Conservation (phyloP, 257 asterid species). For the Solanum bukasovii region DNA sequence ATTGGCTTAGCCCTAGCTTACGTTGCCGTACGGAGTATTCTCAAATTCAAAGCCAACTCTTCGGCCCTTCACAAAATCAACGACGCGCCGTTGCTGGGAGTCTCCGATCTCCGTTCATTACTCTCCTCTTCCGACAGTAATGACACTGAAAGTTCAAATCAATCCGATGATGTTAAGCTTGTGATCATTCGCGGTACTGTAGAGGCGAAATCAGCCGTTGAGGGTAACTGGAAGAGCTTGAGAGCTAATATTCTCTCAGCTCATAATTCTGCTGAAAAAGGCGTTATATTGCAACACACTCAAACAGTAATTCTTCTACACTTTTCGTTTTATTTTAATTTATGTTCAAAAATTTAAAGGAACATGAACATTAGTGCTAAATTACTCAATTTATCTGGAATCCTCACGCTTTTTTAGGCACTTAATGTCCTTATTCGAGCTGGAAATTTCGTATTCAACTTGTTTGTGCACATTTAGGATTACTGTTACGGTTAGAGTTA, state of each 20-base stretch:
- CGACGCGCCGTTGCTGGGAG: too few relatives aligned
- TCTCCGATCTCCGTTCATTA: too few relatives aligned
- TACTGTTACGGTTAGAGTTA: background rate
- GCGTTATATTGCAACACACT: conserved; percentile 49
- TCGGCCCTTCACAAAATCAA: too few relatives aligned
- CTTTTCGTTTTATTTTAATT: background rate
- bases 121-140: too few relatives aligned
- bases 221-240: conserved; percentile 38
- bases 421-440: background rate
- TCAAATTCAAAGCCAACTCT: too few relatives aligned
- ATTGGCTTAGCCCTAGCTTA: too few relatives aligned
- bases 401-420: background rate
- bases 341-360: background rate
- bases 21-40: too few relatives aligned
- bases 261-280: conserved; percentile 52
- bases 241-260: conserved; percentile 31
- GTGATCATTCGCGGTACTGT: conserved; percentile 66
- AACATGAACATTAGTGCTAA: background rate
- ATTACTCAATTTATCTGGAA: background rate
- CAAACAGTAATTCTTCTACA: conserved; percentile 37
- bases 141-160: background rate
- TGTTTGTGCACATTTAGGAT: background rate
- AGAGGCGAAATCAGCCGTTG: conserved; percentile 42
- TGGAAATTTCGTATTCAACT: background rate
- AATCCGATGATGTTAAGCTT: conserved; percentile 26